These are phyloP conservation scores for Tubosaeta sp. DNA, from an alignment of 768 basidiomycete genomes.

Conservation along the genomic window DNA sequence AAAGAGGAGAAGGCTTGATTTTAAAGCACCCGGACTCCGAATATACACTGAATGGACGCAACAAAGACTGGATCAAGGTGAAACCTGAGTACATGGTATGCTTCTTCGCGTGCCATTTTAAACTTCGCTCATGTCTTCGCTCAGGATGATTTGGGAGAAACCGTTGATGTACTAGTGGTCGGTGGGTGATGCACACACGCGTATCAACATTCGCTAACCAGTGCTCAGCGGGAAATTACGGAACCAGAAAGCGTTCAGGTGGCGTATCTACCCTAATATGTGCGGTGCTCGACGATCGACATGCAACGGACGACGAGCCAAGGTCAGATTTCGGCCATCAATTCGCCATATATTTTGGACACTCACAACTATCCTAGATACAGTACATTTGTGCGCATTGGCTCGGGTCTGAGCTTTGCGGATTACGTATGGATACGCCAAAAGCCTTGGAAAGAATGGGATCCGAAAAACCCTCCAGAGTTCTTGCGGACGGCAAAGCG, in stretches of 20 bases:
- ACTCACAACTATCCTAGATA: constrained; percentile 48
- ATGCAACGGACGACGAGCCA: constrained; percentile 47
- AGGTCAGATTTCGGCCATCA: constrained; percentile 41
- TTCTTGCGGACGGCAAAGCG: constrained; percentile 63
- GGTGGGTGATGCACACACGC: constrained; percentile 41
- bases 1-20: constrained; percentile 89
- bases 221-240: constrained; percentile 78
- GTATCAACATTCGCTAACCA: neutral
- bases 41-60: constrained; percentile 84
- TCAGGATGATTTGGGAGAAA: constrained; percentile 90
- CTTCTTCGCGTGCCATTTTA: neutral
- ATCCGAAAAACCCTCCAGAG: constrained; percentile 64
- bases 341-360: neutral
- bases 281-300: constrained; percentile 78
- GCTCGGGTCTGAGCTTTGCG: constrained; percentile 79
- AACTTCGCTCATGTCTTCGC: neutral
- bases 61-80: constrained; percentile 93
- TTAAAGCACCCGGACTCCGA: constrained; percentile 79
- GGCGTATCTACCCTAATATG: constrained; percentile 88
- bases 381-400: constrained; percentile 83
- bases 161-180: constrained; percentile 86
- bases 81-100: constrained; percentile 85
- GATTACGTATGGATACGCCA: constrained; percentile 84
- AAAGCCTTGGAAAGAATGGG: constrained; percentile 81
- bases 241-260: constrained; percentile 79